Percentiles rank a stretch among this genome's conserved stretches.
Conservation (phyloP, 345 rosid genomes). For the Turritis glabra region DNA sequence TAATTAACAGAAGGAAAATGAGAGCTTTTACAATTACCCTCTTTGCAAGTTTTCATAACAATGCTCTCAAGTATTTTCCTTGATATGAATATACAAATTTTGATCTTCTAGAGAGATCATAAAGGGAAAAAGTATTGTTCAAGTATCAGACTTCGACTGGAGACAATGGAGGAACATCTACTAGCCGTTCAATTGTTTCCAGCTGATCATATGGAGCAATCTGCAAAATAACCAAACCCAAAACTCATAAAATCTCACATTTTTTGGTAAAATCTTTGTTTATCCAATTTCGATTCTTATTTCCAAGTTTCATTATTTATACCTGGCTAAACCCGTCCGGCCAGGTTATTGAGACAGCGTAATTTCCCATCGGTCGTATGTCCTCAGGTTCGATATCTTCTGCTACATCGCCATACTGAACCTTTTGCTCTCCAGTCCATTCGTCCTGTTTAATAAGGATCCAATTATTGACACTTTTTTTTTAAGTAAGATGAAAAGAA, state of each 20-base stretch:
- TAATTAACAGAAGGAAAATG: neutral
- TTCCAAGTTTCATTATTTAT: constrained; percentile 7
- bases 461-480: neutral
- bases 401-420: constrained; percentile 69
- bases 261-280: neutral
- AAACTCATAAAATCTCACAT: neutral
- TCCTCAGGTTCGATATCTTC: constrained; percentile 92
- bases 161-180: constrained; percentile 55
- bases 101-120: neutral
- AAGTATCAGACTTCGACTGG: constrained; percentile 39
- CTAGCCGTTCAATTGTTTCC: constrained; percentile 72
- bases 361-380: constrained; percentile 93
- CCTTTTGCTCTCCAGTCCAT: constrained; percentile 90
- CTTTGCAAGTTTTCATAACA: neutral
- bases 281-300: neutral
- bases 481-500: neutral
- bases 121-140: neutral
- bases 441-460: constrained; percentile 58
- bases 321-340: constrained; percentile 96
- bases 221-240: constrained; percentile 42
- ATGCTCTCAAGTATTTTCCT: constrained; percentile 1
- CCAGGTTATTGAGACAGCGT: constrained; percentile 95
- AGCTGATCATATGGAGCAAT: constrained; percentile 98
- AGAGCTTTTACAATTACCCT: neutral
- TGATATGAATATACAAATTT: constrained; percentile 31